phyloP scores from a whole-genome alignment of 805 yeast species.

The Candida orba region DNA sequence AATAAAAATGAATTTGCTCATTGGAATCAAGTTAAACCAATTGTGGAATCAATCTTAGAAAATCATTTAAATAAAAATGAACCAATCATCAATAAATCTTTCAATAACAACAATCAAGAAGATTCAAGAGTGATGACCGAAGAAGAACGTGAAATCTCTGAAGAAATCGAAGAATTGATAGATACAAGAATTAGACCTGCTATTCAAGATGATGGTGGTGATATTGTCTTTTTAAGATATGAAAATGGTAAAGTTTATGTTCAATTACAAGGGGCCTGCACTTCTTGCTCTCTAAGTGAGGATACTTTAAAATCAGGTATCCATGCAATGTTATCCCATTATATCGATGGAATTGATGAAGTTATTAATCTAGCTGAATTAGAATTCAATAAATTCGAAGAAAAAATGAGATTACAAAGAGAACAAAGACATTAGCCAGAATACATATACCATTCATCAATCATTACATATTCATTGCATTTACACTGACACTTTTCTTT shows the following conservation, averaged over 20 bases:
- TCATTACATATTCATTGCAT: neutral
- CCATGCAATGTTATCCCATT: conserved; percentile 94
- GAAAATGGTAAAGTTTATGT: conserved; percentile 83
- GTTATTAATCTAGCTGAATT: conserved; percentile 40
- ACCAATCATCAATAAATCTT: conserved; percentile 18
- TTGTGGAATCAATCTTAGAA: conserved; percentile 44
- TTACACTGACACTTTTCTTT: neutral
- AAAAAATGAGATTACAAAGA: conserved; percentile 16
- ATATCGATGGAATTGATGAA: conserved; percentile 88
- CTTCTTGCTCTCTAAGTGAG: conserved; percentile 84
- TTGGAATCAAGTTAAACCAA: conserved; percentile 70
- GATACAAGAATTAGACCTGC: conserved; percentile 96
- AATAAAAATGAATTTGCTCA: conserved; percentile 57
- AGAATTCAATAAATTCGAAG: conserved; percentile 25
- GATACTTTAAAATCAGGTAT: conserved; percentile 93
- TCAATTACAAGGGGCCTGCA: conserved; percentile 92
- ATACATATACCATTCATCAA: neutral
- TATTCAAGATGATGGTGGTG: conserved; percentile 98
- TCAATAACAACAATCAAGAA: conserved; percentile 1
- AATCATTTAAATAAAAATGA: conserved; percentile 26
- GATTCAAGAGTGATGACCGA: conserved; percentile 30
- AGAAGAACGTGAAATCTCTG: conserved; percentile 72
- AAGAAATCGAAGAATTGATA: conserved; percentile 85
- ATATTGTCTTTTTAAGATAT: conserved; percentile 80
- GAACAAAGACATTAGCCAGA: conserved; percentile 9